Evolutionary conservation across 805 yeast species (phyloP).

Genomic region (Monosporozyma aerobia): DNA sequence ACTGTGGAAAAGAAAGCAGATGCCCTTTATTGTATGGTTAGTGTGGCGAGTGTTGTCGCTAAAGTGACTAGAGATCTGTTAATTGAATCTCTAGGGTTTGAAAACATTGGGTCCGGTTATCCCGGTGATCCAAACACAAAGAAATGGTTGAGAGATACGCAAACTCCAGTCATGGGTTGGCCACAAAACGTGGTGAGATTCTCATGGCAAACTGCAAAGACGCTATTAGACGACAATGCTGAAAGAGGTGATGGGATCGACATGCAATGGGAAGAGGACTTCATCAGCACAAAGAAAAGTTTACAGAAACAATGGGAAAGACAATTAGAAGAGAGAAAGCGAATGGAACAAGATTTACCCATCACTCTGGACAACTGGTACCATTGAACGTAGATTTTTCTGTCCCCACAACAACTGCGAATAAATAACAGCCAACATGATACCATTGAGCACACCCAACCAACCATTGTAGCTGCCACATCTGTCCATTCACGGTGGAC

Average conservation of each 20-base stretch:
- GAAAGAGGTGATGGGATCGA: slow-evolving; percentile 34
- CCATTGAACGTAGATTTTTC: neutral
- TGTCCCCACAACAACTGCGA: neutral
- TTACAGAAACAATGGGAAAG: slow-evolving; percentile 20
- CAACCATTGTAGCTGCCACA: too few species aligned
- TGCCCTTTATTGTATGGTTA: slow-evolving; percentile 81
- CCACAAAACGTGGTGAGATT: slow-evolving; percentile 59
- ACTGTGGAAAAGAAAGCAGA: slow-evolving; percentile 95
- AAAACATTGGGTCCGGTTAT: slow-evolving; percentile 79
- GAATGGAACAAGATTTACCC: slow-evolving; percentile 3
- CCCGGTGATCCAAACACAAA: slow-evolving; percentile 87
- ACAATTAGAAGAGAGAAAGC: slow-evolving; percentile 1
- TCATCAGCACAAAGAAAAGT: slow-evolving; percentile 23
- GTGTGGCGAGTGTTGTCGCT: slow-evolving; percentile 92
- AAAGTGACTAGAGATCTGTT: slow-evolving; percentile 83
- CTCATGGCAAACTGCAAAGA: slow-evolving; percentile 91
- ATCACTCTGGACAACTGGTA: slow-evolving; percentile 22
- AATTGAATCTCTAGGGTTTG: slow-evolving; percentile 19
- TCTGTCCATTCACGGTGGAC: neutral
- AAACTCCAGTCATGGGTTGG: slow-evolving; percentile 85
- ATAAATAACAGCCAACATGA: too few species aligned
- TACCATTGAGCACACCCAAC: too few species aligned
- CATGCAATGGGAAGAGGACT: slow-evolving; percentile 52
- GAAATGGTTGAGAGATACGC: slow-evolving; percentile 55
- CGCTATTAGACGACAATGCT: slow-evolving; percentile 44